Evolutionary conservation across 768 basidiomycete genomes (phyloP).

Genomic region (Dioszegia aurantiaca): DNA sequence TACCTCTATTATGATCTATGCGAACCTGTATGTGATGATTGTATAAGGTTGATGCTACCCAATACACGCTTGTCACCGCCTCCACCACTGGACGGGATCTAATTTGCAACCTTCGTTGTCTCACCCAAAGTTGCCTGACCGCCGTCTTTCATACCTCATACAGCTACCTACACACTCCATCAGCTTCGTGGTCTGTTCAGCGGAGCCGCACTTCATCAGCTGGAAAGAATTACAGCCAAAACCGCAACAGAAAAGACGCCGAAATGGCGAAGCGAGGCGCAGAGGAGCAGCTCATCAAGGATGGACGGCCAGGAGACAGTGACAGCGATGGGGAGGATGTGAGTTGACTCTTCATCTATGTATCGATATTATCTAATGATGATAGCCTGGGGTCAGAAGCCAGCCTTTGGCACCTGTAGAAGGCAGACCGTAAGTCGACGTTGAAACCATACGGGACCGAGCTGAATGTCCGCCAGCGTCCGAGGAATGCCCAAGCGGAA

Average conservation of each 20-base stretch:
- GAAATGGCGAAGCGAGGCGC: conserved; percentile 50
- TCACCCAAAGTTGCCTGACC: no score
- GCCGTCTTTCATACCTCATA: no score
- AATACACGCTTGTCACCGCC: neutral
- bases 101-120: neutral
- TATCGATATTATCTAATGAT: neutral
- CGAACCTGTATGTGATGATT: no score
- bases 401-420: conserved; percentile 35
- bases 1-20: no score
- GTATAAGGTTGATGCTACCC: neutral
- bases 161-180: no score
- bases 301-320: conserved; percentile 19
- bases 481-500: conserved; percentile 48
- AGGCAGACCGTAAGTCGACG: conserved; percentile 36
- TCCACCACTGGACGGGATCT: conserved; percentile 1
- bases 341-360: neutral
- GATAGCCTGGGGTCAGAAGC: conserved; percentile 29
- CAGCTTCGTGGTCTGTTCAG: no score
- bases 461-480: conserved; percentile 27
- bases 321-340: conserved; percentile 31
- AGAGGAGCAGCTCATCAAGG: conserved; percentile 46
- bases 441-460: neutral
- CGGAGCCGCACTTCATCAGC: no score
- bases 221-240: no score
- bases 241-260: conserved; percentile 2